Percentiles rank a stretch among this genome's conserved stretches.
Evolutionary conservation across 2,329 filamentous ascomycete species (phyloP).

Genomic region (Venturia aucupariae): DNA sequence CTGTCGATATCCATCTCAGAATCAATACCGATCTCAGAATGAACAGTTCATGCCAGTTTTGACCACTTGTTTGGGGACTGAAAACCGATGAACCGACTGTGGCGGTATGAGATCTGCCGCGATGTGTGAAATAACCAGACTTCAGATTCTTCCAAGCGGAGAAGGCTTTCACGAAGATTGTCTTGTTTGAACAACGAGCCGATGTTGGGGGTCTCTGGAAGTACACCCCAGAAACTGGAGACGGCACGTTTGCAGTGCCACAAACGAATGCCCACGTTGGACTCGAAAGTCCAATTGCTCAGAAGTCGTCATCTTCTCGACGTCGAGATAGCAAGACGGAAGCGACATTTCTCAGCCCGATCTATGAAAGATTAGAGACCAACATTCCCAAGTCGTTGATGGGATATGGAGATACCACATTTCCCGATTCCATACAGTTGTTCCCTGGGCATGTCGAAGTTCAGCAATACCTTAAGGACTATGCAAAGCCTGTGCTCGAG

Average conservation of each 20-base stretch:
- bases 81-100: constrained; percentile 1
- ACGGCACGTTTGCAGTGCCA: constrained; percentile 47
- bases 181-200: constrained; percentile 72
- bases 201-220: constrained; percentile 80
- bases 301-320: constrained; percentile 13
- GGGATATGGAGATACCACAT: constrained; percentile 63
- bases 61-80: neutral
- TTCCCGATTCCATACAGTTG: constrained; percentile 54
- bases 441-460: constrained; percentile 68
- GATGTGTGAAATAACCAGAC: neutral
- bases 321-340: constrained; percentile 19
- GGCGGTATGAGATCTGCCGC: neutral
- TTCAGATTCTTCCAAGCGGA: constrained; percentile 61
- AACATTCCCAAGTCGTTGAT: constrained; percentile 80
- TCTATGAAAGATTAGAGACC: constrained; percentile 75
- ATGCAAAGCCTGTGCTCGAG: constrained; percentile 57
- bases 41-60: neutral
- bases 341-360: constrained; percentile 66
- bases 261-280: constrained; percentile 55
- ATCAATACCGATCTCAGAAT: constrained; percentile 1
- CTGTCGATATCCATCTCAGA: neutral
- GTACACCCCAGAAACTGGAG: constrained; percentile 49
- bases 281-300: constrained; percentile 54
- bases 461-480: constrained; percentile 62
- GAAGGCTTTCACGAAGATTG: constrained; percentile 58